Percentiles rank a stretch among this genome's conserved stretches.
phyloP scores from a whole-genome alignment of 495 filamentous ascomycete species.

The Neurospora sp. region DNA sequence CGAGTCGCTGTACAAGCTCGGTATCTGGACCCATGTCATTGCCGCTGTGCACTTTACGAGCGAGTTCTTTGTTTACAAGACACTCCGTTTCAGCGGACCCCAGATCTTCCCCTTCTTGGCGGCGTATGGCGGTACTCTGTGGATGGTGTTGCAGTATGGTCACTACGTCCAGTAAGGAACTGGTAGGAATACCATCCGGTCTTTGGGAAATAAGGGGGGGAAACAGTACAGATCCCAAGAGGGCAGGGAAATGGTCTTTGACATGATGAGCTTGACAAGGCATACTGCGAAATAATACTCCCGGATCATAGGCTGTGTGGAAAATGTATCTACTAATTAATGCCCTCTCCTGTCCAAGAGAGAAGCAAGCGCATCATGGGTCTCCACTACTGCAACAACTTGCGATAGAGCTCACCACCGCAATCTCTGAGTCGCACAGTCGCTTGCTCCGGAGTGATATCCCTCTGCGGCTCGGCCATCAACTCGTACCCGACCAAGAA shows the following conservation, averaged over 20 bases:
- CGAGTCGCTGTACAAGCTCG: constrained; percentile 62
- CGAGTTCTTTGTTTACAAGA: constrained; percentile 71
- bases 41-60: constrained; percentile 71
- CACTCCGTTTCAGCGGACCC: constrained; percentile 55
- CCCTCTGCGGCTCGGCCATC: constrained; percentile 91
- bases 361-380: background rate
- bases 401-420: constrained; percentile 76
- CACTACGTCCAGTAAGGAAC: constrained; percentile 43
- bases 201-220: background rate
- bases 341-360: background rate
- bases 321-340: constrained; percentile 1
- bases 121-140: constrained; percentile 54
- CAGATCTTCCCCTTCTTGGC: constrained; percentile 65
- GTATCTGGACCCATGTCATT: constrained; percentile 67
- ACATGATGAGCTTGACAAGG: background rate
- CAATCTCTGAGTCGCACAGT: constrained; percentile 63
- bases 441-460: constrained; percentile 96
- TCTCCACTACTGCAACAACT: constrained; percentile 38
- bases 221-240: background rate
- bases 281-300: background rate
- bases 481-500: constrained; percentile 94
- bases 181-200: background rate
- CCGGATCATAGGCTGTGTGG: background rate
- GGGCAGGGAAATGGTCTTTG: too few species aligned
- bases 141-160: constrained; percentile 71